Conservation (phyloP, 1,139 yeast genomes). For the Insectozyma bohioensis region DNA sequence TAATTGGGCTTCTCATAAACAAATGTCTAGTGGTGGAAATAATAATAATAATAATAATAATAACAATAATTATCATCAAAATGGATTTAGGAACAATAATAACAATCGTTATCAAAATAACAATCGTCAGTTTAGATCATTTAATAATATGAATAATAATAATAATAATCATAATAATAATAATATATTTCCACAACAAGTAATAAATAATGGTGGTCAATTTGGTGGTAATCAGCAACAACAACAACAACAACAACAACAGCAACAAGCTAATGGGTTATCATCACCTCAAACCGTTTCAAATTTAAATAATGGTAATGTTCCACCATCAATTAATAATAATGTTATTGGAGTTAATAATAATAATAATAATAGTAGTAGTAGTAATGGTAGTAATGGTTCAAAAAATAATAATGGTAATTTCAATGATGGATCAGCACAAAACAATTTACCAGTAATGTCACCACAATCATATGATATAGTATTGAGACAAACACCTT, state of each 20-base stretch:
- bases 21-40: slow-evolving; percentile 19
- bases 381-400: neutral
- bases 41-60: slow-evolving; percentile 10
- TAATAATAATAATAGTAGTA: slow-evolving; percentile 2
- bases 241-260: slow-evolving; percentile 2
- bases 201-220: slow-evolving; percentile 7
- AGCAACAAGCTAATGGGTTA: slow-evolving; percentile 3
- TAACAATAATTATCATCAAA: slow-evolving; percentile 6
- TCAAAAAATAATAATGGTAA: slow-evolving; percentile 4
- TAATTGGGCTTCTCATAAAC: slow-evolving; percentile 87
- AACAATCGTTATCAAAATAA: slow-evolving; percentile 16
- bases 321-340: too few species aligned
- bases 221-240: slow-evolving; percentile 1
- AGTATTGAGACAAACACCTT: slow-evolving; percentile 74
- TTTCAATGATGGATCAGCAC: slow-evolving; percentile 12
- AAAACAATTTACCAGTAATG: slow-evolving; percentile 29
- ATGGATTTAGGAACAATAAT: slow-evolving; percentile 13
- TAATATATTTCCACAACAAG: slow-evolving; percentile 11
- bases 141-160: slow-evolving; percentile 11
- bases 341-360: too few species aligned
- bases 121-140: slow-evolving; percentile 15
- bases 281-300: neutral
- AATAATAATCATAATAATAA: slow-evolving; percentile 6
- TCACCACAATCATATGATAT: slow-evolving; percentile 64
- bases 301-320: slow-evolving; percentile 2